Evolutionary conservation across 1,284 basidiomycete genomes (phyloP), one percentile per base, ranked within the genome.

Genomic region (Rhodotorula sp.): DNA sequence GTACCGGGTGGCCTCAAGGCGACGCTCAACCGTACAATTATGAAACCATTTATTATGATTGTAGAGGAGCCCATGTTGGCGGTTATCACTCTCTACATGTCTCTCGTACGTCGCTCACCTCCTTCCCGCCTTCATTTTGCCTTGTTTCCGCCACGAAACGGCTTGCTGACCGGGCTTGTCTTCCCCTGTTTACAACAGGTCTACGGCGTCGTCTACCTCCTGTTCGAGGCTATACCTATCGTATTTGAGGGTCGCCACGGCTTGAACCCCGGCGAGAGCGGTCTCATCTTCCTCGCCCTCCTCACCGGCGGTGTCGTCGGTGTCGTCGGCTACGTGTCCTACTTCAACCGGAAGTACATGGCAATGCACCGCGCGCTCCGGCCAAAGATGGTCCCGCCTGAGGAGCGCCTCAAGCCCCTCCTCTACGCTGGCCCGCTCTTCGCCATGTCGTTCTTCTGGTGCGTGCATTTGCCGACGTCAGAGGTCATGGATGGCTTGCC

Each of bases 1-100:
- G 65, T 77, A 57, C 59, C 65, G 3, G 64, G 68, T 41, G 53
- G 63, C 9, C n/a, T 68, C 14, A 79, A 84, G 57, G 83, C 83
- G 25, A 55, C 70, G 12, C 62, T 78, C 1, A 84, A 88, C 76
- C 77, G 84, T 64, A 85, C 83, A 58, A 79, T 84, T 61, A 78
- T 82, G 75, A 85, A 87, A 78, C 91, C 88, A 0, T 92, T 88
- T 82, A 84, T 85, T 25, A 77, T 77, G 78, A 74, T 92, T 48
- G 84, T 87, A 69, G 82, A 82, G n/a, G 92, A 93, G 79, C 91
- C 91, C 0, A 91, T 93, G 87, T 82, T 93, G 13, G 81, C 90
- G 14, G 86, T 87, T 16, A 72, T 67, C 50, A 91, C 90, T 3
- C 41, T 74, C 23, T 74, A 73, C 61, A 62, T 71, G 66, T 62